Base-by-base conservation (phyloP, 192 early-diverging fungal genomes). In the Backusella australiensis region DNA sequence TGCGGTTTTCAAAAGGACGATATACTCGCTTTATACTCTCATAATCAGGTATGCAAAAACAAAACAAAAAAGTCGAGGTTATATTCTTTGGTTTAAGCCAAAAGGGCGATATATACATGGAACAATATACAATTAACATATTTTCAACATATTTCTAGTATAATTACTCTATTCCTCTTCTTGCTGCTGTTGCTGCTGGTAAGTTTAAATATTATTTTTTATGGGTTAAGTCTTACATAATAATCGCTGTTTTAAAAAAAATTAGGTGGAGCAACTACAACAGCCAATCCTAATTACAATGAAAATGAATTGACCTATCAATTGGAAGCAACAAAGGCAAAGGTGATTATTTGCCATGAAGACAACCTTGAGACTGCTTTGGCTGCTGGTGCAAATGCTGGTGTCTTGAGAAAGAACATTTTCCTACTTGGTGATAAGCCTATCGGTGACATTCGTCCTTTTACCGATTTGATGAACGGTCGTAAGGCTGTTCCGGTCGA, bases 241-340 rank as follows among this genome's bases (percentile, higher is more conserved):
- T 41, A 29, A 32, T 46, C 38, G 39, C 70, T 46, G 44, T 34
- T 32, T 23, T 49, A 49, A 46, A 63, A 63, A 53, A 53, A 53
- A 59, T 52, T 21, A 68, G 94, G 95, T 8, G 91, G 90, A 9
- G 83, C 91, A 6, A 80, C 92, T 32, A 91, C 92, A 0, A 87
- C 91, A 9, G 92, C 89, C 26, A 98, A 96, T 79, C 94, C 96
- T 19, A 83, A 83, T n/a, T 96, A 97, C 83, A 94, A 87, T 1
- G 84, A 79, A 9, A 82, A 88, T 39, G 96, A 98, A 76, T 77
- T 97, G 12, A 85, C 89, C 0, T 88, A 89, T 82, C 95, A 97
- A 75, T 82, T 98, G 63, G 67, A 83, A n/a, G 88, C 93, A 67
- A 87, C 91, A 7, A 78, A 85, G 5, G 91, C 96, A 21, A 91